phyloP scores from a whole-genome alignment of 2,329 filamentous ascomycete genomes.

The Thyridium curvatum region DNA sequence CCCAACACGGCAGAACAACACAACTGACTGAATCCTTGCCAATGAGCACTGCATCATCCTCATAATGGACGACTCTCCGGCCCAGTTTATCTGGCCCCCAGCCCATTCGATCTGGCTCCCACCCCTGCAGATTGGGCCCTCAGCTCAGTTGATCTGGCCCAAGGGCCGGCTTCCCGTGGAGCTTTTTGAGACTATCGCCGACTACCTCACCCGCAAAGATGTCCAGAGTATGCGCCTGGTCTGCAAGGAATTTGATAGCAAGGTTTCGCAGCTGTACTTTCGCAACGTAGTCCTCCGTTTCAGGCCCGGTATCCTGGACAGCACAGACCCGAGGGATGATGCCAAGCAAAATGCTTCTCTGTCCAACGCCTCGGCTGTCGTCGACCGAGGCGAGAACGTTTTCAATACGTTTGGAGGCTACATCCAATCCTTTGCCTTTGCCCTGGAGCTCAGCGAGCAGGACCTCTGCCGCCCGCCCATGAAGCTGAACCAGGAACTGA shows the following conservation, averaged over 20 bases:
- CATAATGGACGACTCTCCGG: too few relatives aligned
- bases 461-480: constrained; percentile 41
- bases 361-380: background rate
- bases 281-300: constrained; percentile 60
- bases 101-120: too few relatives aligned
- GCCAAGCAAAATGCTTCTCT: constrained; percentile 8
- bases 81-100: too few relatives aligned
- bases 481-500: constrained; percentile 48
- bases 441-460: constrained; percentile 59
- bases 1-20: too few relatives aligned
- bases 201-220: constrained; percentile 48
- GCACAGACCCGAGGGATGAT: constrained; percentile 14
- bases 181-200: constrained; percentile 52
- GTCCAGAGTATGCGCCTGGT: constrained; percentile 57
- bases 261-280: constrained; percentile 39
- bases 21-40: too few relatives aligned
- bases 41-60: too few relatives aligned
- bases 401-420: constrained; percentile 55
- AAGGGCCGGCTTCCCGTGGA: constrained; percentile 47
- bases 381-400: constrained; percentile 25
- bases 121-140: too few relatives aligned
- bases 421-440: constrained; percentile 59
- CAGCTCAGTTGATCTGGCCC: constrained; percentile 25
- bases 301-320: constrained; percentile 54
- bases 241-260: constrained; percentile 41